A percentile compares a stretch with the other conserved stretches of the same genome.
Evolutionary conservation across 1,139 yeast species (phyloP).

Genomic region (Wickerhamiella pararugosa): DNA sequence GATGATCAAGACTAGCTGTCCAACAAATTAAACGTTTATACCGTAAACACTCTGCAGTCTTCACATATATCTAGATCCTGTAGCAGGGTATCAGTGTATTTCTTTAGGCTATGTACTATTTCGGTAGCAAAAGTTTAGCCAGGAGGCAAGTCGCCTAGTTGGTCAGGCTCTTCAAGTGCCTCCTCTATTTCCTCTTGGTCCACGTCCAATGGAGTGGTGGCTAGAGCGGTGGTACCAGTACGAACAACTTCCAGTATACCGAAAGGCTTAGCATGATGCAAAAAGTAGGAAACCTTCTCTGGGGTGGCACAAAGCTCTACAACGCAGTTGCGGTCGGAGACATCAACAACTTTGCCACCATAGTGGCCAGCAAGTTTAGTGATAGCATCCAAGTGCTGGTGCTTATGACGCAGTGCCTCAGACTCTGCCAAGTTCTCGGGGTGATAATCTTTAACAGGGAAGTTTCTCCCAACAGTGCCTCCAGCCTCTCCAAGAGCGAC

Average conservation of each 20-base stretch:
- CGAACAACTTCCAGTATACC: conserved; percentile 94
- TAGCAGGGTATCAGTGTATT: too few relatives aligned
- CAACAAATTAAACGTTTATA: background rate
- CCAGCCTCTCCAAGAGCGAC: conserved; percentile 20
- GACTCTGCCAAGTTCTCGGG: conserved; percentile 85
- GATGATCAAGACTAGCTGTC: background rate
- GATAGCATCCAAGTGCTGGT: conserved; percentile 72
- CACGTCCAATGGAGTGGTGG: conserved; percentile 72
- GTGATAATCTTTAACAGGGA: conserved; percentile 33
- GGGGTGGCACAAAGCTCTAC: conserved; percentile 94
- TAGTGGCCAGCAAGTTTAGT: conserved; percentile 69
- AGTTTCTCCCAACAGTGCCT: conserved; percentile 14
- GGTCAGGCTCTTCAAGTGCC: conserved; percentile 4
- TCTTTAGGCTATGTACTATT: too few relatives aligned
- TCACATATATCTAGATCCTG: too few relatives aligned
- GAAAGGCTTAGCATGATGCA: conserved; percentile 83
- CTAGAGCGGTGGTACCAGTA: conserved; percentile 97
- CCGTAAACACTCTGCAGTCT: too few relatives aligned
- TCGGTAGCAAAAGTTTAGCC: conserved; percentile 1
- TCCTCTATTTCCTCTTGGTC: conserved; percentile 25
- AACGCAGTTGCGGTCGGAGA: conserved; percentile 84
- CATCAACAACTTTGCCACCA: conserved; percentile 86
- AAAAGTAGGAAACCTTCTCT: conserved; percentile 68
- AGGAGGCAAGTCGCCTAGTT: conserved; percentile 7
- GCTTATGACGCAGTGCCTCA: conserved; percentile 89